Percentiles rank a stretch among this genome's conserved stretches.
Conservation (phyloP, 768 basidiomycete species). For the Hydnum rufescens region DNA sequence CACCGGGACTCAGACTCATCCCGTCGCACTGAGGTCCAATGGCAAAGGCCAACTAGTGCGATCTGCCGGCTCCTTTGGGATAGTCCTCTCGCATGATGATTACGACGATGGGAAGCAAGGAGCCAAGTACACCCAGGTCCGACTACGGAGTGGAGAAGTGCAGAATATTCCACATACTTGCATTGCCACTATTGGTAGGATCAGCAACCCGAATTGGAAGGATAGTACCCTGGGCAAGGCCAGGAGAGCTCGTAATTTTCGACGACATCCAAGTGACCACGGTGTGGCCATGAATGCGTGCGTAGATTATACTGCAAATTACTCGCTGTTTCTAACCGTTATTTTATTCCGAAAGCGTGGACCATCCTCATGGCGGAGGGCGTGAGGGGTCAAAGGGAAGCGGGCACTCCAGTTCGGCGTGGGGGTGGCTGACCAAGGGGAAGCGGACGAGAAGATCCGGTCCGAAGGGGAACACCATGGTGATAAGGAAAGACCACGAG, state of each 20-base stretch:
- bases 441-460: constrained; percentile 84
- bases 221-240: constrained; percentile 76
- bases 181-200: constrained; percentile 74
- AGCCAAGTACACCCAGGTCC: constrained; percentile 61
- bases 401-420: constrained; percentile 80
- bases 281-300: constrained; percentile 96
- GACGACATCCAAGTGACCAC: constrained; percentile 64
- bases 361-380: constrained; percentile 94
- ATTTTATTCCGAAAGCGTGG: constrained; percentile 29
- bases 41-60: constrained; percentile 72
- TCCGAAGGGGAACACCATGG: constrained; percentile 80
- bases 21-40: constrained; percentile 50
- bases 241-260: constrained; percentile 72
- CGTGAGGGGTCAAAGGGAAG: constrained; percentile 94
- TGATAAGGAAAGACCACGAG: constrained; percentile 64
- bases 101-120: constrained; percentile 4
- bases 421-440: constrained; percentile 87
- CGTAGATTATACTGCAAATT: constrained; percentile 22
- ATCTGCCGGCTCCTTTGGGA: constrained; percentile 70
- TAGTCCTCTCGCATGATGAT: constrained; percentile 60
- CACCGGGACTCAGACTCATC: constrained; percentile 79
- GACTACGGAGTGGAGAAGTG: constrained; percentile 82
- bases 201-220: constrained; percentile 84
- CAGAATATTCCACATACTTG: constrained; percentile 59
- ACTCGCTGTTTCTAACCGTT: constrained; percentile 2